A percentile compares a stretch with the other conserved stretches of the same genome.
Evolutionary conservation across 2,329 filamentous ascomycete species (phyloP).

Genomic region (Colletotrichum camelliae): DNA sequence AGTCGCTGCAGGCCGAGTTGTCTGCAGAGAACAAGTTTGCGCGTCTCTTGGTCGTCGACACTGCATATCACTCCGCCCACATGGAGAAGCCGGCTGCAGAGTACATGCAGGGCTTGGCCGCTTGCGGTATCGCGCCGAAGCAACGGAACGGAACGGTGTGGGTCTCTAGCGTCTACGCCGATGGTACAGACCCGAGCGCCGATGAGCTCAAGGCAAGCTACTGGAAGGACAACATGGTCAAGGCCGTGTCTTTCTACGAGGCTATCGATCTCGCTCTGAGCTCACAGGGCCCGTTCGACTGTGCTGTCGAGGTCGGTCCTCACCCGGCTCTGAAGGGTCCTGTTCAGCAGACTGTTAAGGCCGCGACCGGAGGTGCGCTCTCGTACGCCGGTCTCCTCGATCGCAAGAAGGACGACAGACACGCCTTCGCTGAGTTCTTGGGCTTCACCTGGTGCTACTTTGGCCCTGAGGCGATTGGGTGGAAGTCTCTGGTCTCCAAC

Average conservation of each 20-base stretch:
- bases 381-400: constrained; percentile 37
- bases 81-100: constrained; percentile 41
- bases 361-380: constrained; percentile 34
- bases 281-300: constrained; percentile 1
- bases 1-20: constrained; percentile 26
- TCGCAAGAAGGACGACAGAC: constrained; percentile 32
- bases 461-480: constrained; percentile 24
- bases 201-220: constrained; percentile 40
- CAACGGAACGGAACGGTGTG: constrained; percentile 33
- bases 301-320: constrained; percentile 39
- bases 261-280: constrained; percentile 23
- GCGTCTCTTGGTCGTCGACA: constrained; percentile 44
- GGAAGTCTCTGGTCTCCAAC: constrained; percentile 27
- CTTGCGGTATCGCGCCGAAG: constrained; percentile 30
- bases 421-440: constrained; percentile 36
- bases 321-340: constrained; percentile 48
- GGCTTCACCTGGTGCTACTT: constrained; percentile 38
- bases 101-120: constrained; percentile 36
- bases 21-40: constrained; percentile 35
- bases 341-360: constrained; percentile 45
- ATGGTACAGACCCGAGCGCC: constrained; percentile 18
- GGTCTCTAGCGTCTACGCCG: constrained; percentile 45
- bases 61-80: constrained; percentile 55
- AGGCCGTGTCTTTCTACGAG: constrained; percentile 31
- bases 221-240: constrained; percentile 35